Evolutionary conservation across 352 stramenopile genomes (phyloP).

Genomic region (Globisporangium camurandrum): DNA sequence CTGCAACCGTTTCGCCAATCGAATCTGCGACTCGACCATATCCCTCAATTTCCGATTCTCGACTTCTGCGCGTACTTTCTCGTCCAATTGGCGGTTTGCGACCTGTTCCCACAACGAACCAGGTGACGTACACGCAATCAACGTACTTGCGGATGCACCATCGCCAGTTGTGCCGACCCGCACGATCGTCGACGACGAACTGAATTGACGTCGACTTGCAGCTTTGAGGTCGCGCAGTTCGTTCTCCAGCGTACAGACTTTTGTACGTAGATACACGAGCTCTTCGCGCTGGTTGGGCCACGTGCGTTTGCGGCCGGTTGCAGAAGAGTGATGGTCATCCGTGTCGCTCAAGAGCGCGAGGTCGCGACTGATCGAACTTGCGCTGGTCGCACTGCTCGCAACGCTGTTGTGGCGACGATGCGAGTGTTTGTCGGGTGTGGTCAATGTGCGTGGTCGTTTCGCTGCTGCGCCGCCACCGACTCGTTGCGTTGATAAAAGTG

Average conservation of each 20-base stretch:
- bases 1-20: constrained; percentile 11
- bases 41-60: constrained; percentile 14
- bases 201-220: constrained; percentile 11
- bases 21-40: constrained; percentile 14
- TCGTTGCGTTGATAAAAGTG: background rate
- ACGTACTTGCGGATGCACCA: background rate
- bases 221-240: constrained; percentile 12
- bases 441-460: background rate
- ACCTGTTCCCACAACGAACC: constrained; percentile 17
- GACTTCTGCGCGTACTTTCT: constrained; percentile 12
- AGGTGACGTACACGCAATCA: constrained; percentile 8
- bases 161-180: constrained; percentile 5
- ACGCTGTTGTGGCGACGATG: too few relatives aligned
- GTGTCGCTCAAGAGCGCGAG: background rate
- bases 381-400: too few relatives aligned
- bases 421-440: background rate
- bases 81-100: constrained; percentile 14
- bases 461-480: background rate
- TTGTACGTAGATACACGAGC: constrained; percentile 12
- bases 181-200: constrained; percentile 1
- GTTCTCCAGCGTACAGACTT: constrained; percentile 14
- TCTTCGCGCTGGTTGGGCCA: constrained; percentile 15
- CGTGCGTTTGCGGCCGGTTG: constrained; percentile 6
- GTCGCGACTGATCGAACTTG: background rate
- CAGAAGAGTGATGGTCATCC: constrained; percentile 4